phyloP scores from a whole-genome alignment of 1,284 basidiomycete species.

The Sporisorium reilianum region DNA sequence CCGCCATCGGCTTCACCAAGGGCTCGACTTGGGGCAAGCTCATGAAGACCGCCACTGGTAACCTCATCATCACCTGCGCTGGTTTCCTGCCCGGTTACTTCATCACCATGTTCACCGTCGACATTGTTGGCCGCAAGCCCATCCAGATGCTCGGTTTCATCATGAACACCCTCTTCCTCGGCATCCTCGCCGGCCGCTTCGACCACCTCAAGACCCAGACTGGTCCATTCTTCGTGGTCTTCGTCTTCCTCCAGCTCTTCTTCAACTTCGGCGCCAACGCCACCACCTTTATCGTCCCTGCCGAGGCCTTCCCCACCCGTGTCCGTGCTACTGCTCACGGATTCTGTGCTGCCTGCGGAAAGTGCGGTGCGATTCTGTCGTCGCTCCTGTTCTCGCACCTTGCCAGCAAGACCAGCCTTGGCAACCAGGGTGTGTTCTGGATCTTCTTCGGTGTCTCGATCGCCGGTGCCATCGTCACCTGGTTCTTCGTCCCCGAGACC shows the following conservation, averaged over 20 bases:
- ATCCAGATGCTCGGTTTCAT: conserved; percentile 68
- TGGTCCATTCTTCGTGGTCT: conserved; percentile 80
- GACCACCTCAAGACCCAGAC: conserved; percentile 70
- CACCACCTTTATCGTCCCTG: conserved; percentile 82
- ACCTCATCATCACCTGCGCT: conserved; percentile 60
- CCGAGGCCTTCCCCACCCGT: conserved; percentile 83
- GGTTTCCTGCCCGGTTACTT: conserved; percentile 68
- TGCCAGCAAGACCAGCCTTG: conserved; percentile 38
- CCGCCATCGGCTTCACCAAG: conserved; percentile 76
- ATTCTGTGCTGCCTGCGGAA: conserved; percentile 72
- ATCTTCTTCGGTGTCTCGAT: conserved; percentile 65
- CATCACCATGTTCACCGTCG: conserved; percentile 62
- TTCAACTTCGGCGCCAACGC: conserved; percentile 78
- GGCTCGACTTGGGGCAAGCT: conserved; percentile 72
- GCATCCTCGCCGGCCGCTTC: conserved; percentile 67
- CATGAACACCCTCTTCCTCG: conserved; percentile 67
- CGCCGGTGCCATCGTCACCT: conserved; percentile 55
- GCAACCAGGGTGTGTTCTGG: conserved; percentile 61
- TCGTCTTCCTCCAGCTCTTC: conserved; percentile 75
- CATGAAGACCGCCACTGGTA: conserved; percentile 72
- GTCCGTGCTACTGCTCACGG: conserved; percentile 72
- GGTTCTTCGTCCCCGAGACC: conserved; percentile 61
- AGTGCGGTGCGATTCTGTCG: conserved; percentile 72
- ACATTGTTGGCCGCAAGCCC: conserved; percentile 66
- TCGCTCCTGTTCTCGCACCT: conserved; percentile 67